These are phyloP conservation scores for Cercophora newfieldiana DNA, from an alignment of 495 filamentous ascomycete genomes.

Conservation along the genomic window DNA sequence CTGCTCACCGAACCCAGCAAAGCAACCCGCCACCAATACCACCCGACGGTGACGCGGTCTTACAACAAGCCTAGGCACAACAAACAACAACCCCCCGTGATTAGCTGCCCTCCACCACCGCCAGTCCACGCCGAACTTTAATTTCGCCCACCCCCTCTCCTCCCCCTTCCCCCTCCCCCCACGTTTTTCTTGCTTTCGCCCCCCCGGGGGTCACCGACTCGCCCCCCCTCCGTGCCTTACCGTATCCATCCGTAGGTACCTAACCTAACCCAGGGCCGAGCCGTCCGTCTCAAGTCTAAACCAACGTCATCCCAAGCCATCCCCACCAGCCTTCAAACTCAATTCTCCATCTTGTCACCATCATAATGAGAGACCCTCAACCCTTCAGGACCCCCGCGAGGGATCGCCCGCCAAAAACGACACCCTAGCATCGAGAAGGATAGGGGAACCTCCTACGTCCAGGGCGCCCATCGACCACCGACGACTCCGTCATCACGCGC, in stretches of 20 bases:
- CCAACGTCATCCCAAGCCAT: conserved; percentile 4
- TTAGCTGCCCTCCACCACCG: background rate
- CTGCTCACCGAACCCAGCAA: conserved; percentile 5
- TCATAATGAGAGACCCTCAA: background rate
- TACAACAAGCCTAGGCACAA: background rate
- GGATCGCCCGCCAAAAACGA: background rate
- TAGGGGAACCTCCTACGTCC: too few species aligned
- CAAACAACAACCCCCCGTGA: background rate
- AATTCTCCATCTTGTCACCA: background rate
- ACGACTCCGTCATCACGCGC: too few species aligned
- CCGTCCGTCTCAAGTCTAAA: conserved; percentile 5
- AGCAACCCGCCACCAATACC: conserved; percentile 7
- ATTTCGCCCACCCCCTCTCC: background rate
- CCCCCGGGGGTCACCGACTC: background rate
- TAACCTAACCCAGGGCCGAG: conserved; percentile 2
- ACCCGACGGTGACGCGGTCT: conserved; percentile 8
- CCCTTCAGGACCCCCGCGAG: background rate
- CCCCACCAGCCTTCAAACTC: background rate
- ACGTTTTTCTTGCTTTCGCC: background rate
- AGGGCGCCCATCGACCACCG: background rate
- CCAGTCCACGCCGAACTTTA: background rate
- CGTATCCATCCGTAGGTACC: too few species aligned
- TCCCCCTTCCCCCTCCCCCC: background rate
- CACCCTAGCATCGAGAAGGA: background rate
- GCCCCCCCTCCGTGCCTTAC: background rate